Base-by-base conservation (phyloP, 2,329 filamentous ascomycete species). In the Xylaria sp. region DNA sequence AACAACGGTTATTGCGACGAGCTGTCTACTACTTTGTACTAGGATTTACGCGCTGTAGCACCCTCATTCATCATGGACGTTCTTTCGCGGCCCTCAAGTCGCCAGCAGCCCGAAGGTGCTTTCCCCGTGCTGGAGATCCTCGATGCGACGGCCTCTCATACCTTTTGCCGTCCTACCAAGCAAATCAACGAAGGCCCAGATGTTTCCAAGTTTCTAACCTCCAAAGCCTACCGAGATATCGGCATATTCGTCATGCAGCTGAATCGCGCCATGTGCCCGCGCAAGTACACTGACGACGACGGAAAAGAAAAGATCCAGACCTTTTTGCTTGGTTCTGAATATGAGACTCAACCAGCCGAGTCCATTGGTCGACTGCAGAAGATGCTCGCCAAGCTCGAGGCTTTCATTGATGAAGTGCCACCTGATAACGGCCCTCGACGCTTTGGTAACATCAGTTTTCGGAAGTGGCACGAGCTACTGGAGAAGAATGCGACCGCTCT, bases 371-470 rank as follows among this genome's bases (percentile, higher is more conserved):
- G 79, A 8, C 77, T 97, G 18, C 85, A 87, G 72, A 72, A 77
- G 8, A 78, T 99, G 42, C 76, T 97, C 13, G 75, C 79, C 4
- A 82, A 79, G 53, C 78, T 95, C 11, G 83, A 84, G 55, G 76
- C 75, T 7, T 81, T 95, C 54, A 84, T 96, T 54, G 83, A 88
- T 13, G 85, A 92, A 69, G 89, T 86, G 0, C 93, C 92, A 1
- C 93, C 93, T 0, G 89, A 95, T 68, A 84, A 86, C 5, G 92
- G 92, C 11, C 92, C 93, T 16, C 82, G 93, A 56, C 83, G 94
- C 63, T 99, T 97, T 72, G 94, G 94, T 39, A 99, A 99, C 72
- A 79, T 90, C 51, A 93, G 90, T 69, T 99, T 96, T 74, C 83
- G 92, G 35, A 90, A 80, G 66, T 99, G 94, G 93, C 83, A 88